phyloP scores from a whole-genome alignment of 2,329 filamentous ascomycete genomes.

The Corynespora cassiicola region DNA sequence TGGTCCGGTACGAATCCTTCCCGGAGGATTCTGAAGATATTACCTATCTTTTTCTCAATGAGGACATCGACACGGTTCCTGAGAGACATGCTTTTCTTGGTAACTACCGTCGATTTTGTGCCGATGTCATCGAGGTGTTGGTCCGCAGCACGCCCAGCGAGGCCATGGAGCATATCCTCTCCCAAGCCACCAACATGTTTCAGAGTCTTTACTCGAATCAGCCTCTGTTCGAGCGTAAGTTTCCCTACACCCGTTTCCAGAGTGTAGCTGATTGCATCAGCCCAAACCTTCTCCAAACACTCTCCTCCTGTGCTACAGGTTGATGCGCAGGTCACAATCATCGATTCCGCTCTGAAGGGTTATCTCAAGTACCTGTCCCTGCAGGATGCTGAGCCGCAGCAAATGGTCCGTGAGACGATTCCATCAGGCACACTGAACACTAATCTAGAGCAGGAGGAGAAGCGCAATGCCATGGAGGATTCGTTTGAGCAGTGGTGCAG shows the following conservation, averaged over 20 bases:
- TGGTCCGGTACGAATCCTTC: slow-evolving; percentile 87
- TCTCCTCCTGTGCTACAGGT: slow-evolving; percentile 77
- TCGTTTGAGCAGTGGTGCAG: slow-evolving; percentile 76
- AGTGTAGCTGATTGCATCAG: slow-evolving; percentile 8
- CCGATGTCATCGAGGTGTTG: slow-evolving; percentile 84
- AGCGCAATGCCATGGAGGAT: slow-evolving; percentile 64
- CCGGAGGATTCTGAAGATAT: slow-evolving; percentile 82
- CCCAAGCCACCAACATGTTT: slow-evolving; percentile 75
- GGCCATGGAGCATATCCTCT: slow-evolving; percentile 86
- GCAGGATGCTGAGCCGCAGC: slow-evolving; percentile 59
- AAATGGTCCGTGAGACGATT: slow-evolving; percentile 47
- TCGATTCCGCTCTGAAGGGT: slow-evolving; percentile 87
- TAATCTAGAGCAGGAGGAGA: slow-evolving; percentile 49
- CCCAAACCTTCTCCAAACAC: slow-evolving; percentile 63
- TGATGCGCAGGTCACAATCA: slow-evolving; percentile 87
- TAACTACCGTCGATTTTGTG: slow-evolving; percentile 92
- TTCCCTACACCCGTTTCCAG: not conserved
- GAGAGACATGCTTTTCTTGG: slow-evolving; percentile 94
- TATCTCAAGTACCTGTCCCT: slow-evolving; percentile 78
- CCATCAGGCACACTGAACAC: slow-evolving; percentile 3
- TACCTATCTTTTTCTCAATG: slow-evolving; percentile 81
- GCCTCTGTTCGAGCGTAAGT: slow-evolving; percentile 63
- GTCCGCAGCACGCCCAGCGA: slow-evolving; percentile 83
- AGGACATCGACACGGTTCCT: slow-evolving; percentile 93
- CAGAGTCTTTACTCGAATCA: slow-evolving; percentile 76